Evolutionary conservation across 805 yeast species (phyloP), one percentile per base, ranked within the genome.

Genomic region (Candida krabiensis): DNA sequence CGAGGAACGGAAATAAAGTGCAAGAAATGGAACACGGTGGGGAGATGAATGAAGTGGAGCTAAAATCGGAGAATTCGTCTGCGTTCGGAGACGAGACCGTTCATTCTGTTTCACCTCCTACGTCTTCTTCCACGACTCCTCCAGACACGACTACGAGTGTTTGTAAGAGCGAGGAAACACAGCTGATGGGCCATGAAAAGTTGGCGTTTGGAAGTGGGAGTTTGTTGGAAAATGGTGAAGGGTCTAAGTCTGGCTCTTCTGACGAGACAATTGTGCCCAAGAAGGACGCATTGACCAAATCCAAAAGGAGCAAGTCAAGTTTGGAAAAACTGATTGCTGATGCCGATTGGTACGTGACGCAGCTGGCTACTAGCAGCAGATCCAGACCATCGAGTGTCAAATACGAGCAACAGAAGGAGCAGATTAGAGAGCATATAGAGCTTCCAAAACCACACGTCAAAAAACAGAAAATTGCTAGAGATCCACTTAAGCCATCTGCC

Each of bases 321-420:
- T 36, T 55, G 30, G 47, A 39, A 4, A 28, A 28, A 25, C 38
- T 54, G 6, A 19, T 58, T 11, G 58, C 44, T 3, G 59, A 54
- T 33, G 49, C 58, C 8, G 55, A 52, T 26, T 60, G 64, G 64
- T 57, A 56, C 35, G 44, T 49, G 19, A 46, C 56, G 0, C 40
- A 43, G 13, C 38, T 44, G 18, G 21, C 46, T 4, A 35, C 35
- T 9, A 30, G 42, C 2, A 22, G 38, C 8, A 23, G 37, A 9
- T 28, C 28, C 14, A 44, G 54, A 30, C 18, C 37, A 12, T 37
- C 44, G 9, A 46, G 52, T 21, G 14, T 40, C 17, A 46, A 44
- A 37, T 38, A 28, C 29, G 49, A 43, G 41, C 23, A 29, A 33
- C 37, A 41, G 28, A 38, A 34, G 28, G 40, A 38, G 21, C 25